A percentile compares a stretch with the other conserved stretches of the same genome.
Conservation (phyloP, 2,329 filamentous ascomycete genomes). For the Sporothrix humicola region DNA sequence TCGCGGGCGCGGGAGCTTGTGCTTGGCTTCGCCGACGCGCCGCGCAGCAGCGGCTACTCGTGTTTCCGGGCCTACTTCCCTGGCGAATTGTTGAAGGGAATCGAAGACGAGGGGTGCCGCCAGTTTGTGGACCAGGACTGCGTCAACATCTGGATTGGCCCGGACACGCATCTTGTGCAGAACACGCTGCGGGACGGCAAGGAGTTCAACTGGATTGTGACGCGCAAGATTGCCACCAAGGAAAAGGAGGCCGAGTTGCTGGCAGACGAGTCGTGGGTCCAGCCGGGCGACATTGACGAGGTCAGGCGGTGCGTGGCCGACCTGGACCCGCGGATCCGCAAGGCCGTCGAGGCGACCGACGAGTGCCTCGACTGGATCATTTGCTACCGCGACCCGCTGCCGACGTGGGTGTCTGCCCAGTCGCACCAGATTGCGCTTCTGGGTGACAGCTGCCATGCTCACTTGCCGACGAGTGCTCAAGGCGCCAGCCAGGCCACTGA, state of each 20-base stretch:
- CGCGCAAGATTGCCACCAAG: slow-evolving; percentile 46
- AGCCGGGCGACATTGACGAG: slow-evolving; percentile 54
- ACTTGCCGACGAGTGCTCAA: slow-evolving; percentile 59
- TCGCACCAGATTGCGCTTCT: slow-evolving; percentile 55
- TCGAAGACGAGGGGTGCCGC: slow-evolving; percentile 42
- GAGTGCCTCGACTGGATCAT: slow-evolving; percentile 60
- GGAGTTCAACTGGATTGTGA: slow-evolving; percentile 56
- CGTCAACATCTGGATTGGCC: slow-evolving; percentile 54
- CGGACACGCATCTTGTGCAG: slow-evolving; percentile 52
- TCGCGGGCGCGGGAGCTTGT: slow-evolving; percentile 57
- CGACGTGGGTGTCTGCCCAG: slow-evolving; percentile 56
- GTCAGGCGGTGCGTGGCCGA: slow-evolving; percentile 47
- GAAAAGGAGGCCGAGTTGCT: slow-evolving; percentile 50
- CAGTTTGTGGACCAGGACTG: slow-evolving; percentile 52
- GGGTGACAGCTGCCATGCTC: slow-evolving; percentile 61
- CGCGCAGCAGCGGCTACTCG: slow-evolving; percentile 59
- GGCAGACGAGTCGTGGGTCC: slow-evolving; percentile 55
- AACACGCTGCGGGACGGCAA: slow-evolving; percentile 51
- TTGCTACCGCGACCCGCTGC: slow-evolving; percentile 58
- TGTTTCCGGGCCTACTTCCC: slow-evolving; percentile 57
- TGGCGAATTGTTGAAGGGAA: slow-evolving; percentile 46
- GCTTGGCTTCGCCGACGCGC: slow-evolving; percentile 58
- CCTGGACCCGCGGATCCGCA: slow-evolving; percentile 53
- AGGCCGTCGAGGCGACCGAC: slow-evolving; percentile 48
- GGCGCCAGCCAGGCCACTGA: slow-evolving; percentile 61